Evolutionary conservation across 116 monocot genomes (phyloP).

Genomic region (Papilionanthe hybrid): DNA sequence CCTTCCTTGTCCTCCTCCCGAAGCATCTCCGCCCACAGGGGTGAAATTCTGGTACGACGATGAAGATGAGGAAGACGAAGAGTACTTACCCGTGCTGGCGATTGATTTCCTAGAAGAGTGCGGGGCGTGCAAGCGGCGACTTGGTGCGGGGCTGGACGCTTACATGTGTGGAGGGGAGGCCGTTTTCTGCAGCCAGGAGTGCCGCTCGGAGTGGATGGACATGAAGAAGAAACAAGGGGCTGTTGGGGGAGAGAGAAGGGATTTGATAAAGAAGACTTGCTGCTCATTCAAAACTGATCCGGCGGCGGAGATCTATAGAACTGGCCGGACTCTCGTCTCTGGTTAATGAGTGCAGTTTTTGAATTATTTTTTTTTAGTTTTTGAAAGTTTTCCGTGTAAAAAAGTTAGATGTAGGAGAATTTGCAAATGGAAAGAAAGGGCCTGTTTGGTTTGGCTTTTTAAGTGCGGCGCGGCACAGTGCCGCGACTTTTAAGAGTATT

Average conservation of each 20-base stretch:
- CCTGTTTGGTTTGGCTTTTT: too few relatives aligned
- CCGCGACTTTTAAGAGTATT: too few relatives aligned
- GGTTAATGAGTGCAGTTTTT: background rate
- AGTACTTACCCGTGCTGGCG: background rate
- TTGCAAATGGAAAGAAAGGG: too few relatives aligned
- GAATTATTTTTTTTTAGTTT: too few relatives aligned
- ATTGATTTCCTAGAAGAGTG: background rate
- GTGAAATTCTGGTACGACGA: background rate
- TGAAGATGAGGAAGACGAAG: background rate
- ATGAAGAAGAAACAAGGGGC: background rate
- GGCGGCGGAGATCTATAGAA: background rate
- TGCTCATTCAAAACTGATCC: background rate
- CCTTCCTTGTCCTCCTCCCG: background rate
- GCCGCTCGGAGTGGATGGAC: conserved; percentile 2
- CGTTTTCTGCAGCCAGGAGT: conserved; percentile 5
- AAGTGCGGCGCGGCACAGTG: too few relatives aligned
- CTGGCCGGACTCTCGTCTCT: background rate
- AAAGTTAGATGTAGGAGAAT: too few relatives aligned
- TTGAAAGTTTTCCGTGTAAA: background rate
- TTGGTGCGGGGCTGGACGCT: background rate
- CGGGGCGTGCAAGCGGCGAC: background rate
- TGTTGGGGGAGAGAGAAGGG: background rate
- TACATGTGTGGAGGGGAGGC: conserved; percentile 5
- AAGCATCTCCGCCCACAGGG: too few relatives aligned
- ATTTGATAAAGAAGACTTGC: background rate